Conservation (phyloP, 164 flowering plant genomes). For the Santalum album region DNA sequence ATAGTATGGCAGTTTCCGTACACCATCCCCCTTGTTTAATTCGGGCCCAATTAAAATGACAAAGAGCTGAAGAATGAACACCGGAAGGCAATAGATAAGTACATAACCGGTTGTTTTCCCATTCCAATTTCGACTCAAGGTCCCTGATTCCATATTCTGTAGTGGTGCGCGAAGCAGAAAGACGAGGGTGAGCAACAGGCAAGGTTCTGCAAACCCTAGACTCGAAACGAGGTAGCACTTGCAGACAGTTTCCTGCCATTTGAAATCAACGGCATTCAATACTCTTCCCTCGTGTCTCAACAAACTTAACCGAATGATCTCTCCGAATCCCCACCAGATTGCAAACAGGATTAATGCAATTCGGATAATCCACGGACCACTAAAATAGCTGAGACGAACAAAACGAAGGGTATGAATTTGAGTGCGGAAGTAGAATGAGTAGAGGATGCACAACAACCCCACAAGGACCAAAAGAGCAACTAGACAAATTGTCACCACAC, state of each 20-base stretch:
- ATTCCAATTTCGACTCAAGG: constrained; percentile 64
- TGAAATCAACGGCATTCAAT: constrained; percentile 29
- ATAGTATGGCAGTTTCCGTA: constrained; percentile 38
- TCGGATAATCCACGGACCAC: constrained; percentile 88
- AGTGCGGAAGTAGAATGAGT: constrained; percentile 59
- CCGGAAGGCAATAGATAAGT: constrained; percentile 63
- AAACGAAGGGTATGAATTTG: constrained; percentile 42
- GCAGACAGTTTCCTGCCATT: constrained; percentile 88
- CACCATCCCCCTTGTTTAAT: constrained; percentile 21
- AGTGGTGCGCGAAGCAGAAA: constrained; percentile 83
- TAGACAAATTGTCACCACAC: constrained; percentile 90
- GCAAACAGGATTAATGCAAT: constrained; percentile 49
- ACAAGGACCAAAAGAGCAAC: constrained; percentile 55
- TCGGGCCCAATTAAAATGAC: constrained; percentile 56
- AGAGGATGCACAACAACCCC: constrained; percentile 70
- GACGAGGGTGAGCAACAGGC: constrained; percentile 69
- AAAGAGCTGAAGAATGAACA: constrained; percentile 61
- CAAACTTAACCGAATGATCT: constrained; percentile 57
- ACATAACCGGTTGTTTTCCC: constrained; percentile 51
- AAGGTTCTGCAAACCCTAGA: constrained; percentile 94
- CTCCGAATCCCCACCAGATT: constrained; percentile 87
- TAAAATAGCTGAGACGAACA: constrained; percentile 60
- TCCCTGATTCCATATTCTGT: constrained; percentile 53
- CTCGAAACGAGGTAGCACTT: constrained; percentile 77
- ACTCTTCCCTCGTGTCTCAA: constrained; percentile 45